These are phyloP conservation scores for Talaromyces stipitatus DNA, from an alignment of 495 filamentous ascomycete species.

Conservation along the genomic window DNA sequence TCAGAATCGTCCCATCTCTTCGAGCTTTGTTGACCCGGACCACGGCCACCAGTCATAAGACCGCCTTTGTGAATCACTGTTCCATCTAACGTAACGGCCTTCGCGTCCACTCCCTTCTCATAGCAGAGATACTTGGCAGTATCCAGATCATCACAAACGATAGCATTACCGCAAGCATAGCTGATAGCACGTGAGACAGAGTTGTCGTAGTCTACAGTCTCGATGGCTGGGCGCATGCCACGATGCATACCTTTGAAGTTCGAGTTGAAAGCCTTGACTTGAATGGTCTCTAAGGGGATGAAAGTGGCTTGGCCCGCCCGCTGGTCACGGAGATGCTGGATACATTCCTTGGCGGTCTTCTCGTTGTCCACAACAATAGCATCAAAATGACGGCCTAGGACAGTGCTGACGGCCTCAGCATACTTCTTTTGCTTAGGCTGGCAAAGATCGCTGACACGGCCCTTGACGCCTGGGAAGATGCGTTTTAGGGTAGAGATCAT, in stretches of 20 bases:
- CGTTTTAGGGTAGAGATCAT: slow-evolving; percentile 79
- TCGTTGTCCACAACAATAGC: slow-evolving; percentile 94
- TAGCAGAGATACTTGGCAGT: slow-evolving; percentile 88
- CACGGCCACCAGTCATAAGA: slow-evolving; percentile 90
- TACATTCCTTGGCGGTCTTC: slow-evolving; percentile 88
- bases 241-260: slow-evolving; percentile 83
- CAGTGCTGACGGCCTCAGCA: slow-evolving; percentile 83
- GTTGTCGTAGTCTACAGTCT: slow-evolving; percentile 90
- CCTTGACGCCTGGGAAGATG: slow-evolving; percentile 85
- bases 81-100: slow-evolving; percentile 88
- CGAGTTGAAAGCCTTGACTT: slow-evolving; percentile 79
- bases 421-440: slow-evolving; percentile 95
- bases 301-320: slow-evolving; percentile 80
- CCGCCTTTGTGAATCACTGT: slow-evolving; percentile 95
- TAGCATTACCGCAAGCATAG: slow-evolving; percentile 91
- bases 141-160: slow-evolving; percentile 82
- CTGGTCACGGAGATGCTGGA: slow-evolving; percentile 89
- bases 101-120: slow-evolving; percentile 75
- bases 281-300: slow-evolving; percentile 93
- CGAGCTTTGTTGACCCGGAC: slow-evolving; percentile 60
- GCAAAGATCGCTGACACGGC: slow-evolving; percentile 85
- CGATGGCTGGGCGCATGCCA: slow-evolving; percentile 83
- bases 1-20: slow-evolving; percentile 86
- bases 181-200: slow-evolving; percentile 83
- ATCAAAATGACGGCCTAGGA: slow-evolving; percentile 88